phyloP scores from a whole-genome alignment of 306 rosid genomes.

The Lathyrus oleraceus region DNA sequence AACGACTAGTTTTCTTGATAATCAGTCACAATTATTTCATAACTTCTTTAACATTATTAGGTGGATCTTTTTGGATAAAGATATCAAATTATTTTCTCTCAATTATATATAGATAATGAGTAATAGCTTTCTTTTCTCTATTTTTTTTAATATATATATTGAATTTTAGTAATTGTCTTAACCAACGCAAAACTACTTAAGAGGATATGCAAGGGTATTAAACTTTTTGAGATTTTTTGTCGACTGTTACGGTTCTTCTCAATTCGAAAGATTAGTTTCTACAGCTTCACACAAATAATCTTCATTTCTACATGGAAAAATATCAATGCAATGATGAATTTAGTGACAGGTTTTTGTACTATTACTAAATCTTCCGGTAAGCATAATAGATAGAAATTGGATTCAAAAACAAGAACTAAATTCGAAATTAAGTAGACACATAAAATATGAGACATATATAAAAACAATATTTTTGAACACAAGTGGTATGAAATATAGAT shows the following conservation, averaged over 20 bases:
- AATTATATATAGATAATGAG: background rate
- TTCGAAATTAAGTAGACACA: slow-evolving; percentile 16
- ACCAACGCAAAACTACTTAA: too few relatives aligned
- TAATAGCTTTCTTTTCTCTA: too few relatives aligned
- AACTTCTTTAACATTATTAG: slow-evolving; percentile 28
- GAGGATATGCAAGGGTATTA: too few relatives aligned
- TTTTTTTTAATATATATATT: too few relatives aligned
- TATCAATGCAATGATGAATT: slow-evolving; percentile 37
- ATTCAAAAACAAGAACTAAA: slow-evolving; percentile 31
- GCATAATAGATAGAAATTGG: slow-evolving; percentile 15
- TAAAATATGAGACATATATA: slow-evolving; percentile 4
- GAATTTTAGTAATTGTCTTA: too few relatives aligned
- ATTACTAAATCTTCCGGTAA: slow-evolving; percentile 27
- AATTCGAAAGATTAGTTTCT: too few relatives aligned
- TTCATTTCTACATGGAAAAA: too few relatives aligned
- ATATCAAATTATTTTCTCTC: background rate
- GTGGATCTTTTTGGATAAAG: slow-evolving; percentile 27
- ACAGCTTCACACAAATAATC: too few relatives aligned
- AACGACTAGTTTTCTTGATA: slow-evolving; percentile 43
- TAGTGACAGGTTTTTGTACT: slow-evolving; percentile 21
- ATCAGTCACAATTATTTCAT: slow-evolving; percentile 40
- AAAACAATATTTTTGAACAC: slow-evolving; percentile 40
- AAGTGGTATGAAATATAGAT: slow-evolving; percentile 24
- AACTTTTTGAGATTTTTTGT: too few relatives aligned
- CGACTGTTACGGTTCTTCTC: too few relatives aligned